A percentile compares a stretch with the other conserved stretches of the same genome.
Conservation (phyloP, 2,329 filamentous ascomycete genomes). For the Nectriaceae sp. region DNA sequence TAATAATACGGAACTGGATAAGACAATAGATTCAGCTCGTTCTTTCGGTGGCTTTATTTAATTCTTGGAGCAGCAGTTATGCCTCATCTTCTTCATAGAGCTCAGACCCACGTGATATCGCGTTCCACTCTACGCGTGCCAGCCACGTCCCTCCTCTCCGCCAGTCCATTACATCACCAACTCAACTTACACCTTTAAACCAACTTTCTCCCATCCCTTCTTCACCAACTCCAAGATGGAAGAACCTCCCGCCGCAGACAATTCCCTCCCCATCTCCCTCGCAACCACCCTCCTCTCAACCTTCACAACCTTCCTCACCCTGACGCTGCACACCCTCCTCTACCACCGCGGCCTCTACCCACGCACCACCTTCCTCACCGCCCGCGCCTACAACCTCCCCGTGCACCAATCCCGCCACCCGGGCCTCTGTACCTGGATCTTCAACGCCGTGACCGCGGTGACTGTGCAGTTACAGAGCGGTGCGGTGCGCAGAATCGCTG, state of each 20-base stretch:
- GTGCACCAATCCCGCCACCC: constrained; percentile 87
- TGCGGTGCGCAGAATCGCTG: constrained; percentile 46
- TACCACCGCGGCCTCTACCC: constrained; percentile 84
- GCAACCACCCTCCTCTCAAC: constrained; percentile 57
- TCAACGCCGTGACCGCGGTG: constrained; percentile 75
- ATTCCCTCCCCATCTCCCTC: constrained; percentile 37
- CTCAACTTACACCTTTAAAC: constrained; percentile 2
- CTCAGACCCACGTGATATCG: constrained; percentile 26
- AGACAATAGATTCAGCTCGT: too few species aligned
- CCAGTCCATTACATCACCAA: constrained; percentile 4
- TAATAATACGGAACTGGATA: too few species aligned
- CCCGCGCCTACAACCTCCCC: constrained; percentile 79
- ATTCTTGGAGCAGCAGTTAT: too few species aligned
- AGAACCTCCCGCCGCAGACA: constrained; percentile 5
- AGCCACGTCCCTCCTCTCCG: constrained; percentile 5
- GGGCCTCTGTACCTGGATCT: constrained; percentile 82
- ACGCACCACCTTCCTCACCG: constrained; percentile 71
- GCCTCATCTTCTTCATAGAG: too few species aligned
- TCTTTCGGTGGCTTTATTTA: too few species aligned
- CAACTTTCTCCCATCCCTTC: not conserved
- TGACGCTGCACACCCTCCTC: constrained; percentile 83
- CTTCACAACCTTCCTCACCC: constrained; percentile 79
- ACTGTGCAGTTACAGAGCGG: constrained; percentile 67
- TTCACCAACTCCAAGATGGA: constrained; percentile 1
- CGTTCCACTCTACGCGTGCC: constrained; percentile 25